Percentiles rank a stretch among this genome's conserved stretches.
These are phyloP conservation scores for Yamadazyma olivae DNA, from an alignment of 805 yeast species.

Conservation along the genomic window DNA sequence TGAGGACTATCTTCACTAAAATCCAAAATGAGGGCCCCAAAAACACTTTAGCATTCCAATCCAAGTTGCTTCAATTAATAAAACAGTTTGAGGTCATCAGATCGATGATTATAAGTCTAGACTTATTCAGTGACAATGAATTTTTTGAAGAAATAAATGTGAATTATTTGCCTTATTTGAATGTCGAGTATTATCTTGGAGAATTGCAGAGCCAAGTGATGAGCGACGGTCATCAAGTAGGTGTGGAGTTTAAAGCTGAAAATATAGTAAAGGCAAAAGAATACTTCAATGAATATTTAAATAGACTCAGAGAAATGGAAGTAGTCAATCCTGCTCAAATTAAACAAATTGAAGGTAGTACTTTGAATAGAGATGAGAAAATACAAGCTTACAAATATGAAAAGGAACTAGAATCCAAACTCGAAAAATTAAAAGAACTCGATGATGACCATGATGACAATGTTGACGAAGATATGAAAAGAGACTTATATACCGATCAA, in stretches of 20 bases:
- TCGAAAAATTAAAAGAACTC: conserved; percentile 25
- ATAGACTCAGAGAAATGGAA: conserved; percentile 43
- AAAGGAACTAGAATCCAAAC: conserved; percentile 46
- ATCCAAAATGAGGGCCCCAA: conserved; percentile 10
- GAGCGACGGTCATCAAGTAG: conserved; percentile 17
- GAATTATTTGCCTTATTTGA: conserved; percentile 55
- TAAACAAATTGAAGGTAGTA: conserved; percentile 14
- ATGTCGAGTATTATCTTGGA: conserved; percentile 58
- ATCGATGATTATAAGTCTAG: conserved; percentile 40
- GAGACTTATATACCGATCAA: conserved; percentile 56
- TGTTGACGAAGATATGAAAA: conserved; percentile 61
- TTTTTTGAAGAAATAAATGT: conserved; percentile 66
- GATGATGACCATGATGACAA: conserved; percentile 14
- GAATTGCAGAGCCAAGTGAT: conserved; percentile 16
- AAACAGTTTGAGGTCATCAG: conserved; percentile 45
- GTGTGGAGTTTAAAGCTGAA: conserved; percentile 19
- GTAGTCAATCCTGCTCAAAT: conserved; percentile 12
- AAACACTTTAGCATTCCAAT: conserved; percentile 40
- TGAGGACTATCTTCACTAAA: neutral
- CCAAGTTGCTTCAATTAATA: conserved; percentile 30
- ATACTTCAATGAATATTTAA: conserved; percentile 43
- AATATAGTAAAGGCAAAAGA: conserved; percentile 35
- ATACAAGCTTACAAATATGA: conserved; percentile 65
- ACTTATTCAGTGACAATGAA: conserved; percentile 73
- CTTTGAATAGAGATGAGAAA: conserved; percentile 61